Evolutionary conservation across 2,329 filamentous ascomycete genomes (phyloP), one percentile per base, ranked within the genome.

Genomic region (Fusarium sp.): DNA sequence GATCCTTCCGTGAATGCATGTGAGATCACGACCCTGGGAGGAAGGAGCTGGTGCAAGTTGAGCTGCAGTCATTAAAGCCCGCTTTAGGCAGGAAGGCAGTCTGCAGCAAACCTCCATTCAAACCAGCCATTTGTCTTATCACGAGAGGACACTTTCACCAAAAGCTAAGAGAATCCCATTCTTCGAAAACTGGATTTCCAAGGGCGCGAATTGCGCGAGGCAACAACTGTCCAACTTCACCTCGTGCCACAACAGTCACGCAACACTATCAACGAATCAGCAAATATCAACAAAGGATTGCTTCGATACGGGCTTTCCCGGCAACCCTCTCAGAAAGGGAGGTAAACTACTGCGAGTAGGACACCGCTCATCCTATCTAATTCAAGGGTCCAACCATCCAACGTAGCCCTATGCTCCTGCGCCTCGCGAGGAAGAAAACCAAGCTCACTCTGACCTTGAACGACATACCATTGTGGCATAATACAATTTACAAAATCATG

Each of bases 371-470:
- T 10, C 44, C 27, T 42, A 26, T 60, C 35, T n/a, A 53, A 54
- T 60, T 49, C 64, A 58, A 71, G 69, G 69, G 64, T 69, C 64
- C 69, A 66, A 49, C 53, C 59, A 67, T 33, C 54, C 64, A 52
- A 52, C 38, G 42, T 50, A 59, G 41, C 55, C 62, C 38, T 55
- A 53, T n/a, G 41, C 32, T 32, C 49, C 45, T 54, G 30, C 27
- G 11, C 33, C 23, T 52, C 5, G 48, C 20, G 17, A 52, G 33
- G 23, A 40, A 14, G 17, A n/a, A 52, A 40, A 11, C 33, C 20
- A 18, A 40, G 23, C 32, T 38, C 20, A 27, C 17, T 18, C 26
- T 15, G 33, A 9, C 17, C 26, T 15, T 15, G 17, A 27, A 52
- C 15, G 13, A n/a, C 7, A 40, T 52, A 40, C 13, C 17, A 17